A percentile compares a stretch with the other conserved stretches of the same genome.
These are phyloP conservation scores for Lasiodiplodia sp. DNA, from an alignment of 2,329 filamentous ascomycete genomes.

Conservation along the genomic window DNA sequence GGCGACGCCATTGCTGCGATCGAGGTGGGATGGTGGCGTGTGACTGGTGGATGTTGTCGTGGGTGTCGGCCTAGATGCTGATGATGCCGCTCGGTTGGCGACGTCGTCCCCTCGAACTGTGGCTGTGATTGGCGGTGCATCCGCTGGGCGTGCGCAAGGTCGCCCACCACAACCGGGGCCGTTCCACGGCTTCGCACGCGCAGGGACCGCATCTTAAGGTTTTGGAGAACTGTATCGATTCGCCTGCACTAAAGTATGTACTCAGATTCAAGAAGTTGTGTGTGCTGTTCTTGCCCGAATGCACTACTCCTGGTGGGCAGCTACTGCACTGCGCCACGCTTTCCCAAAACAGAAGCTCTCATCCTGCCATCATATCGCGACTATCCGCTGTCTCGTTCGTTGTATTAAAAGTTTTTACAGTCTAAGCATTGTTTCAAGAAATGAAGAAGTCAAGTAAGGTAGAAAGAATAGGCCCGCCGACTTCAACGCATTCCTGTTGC, in stretches of 20 bases:
- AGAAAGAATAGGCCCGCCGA: neutral
- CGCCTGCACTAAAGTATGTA: constrained; percentile 11
- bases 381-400: neutral
- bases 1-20: constrained; percentile 58
- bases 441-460: neutral
- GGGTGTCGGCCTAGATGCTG: constrained; percentile 22
- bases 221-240: neutral
- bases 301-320: constrained; percentile 4
- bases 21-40: constrained; percentile 56
- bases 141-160: neutral
- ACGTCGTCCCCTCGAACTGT: constrained; percentile 25
- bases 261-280: neutral
- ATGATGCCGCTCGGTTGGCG: constrained; percentile 29
- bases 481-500: neutral
- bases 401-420: neutral
- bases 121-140: constrained; percentile 25
- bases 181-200: constrained; percentile 11
- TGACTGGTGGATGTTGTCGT: constrained; percentile 29
- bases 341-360: constrained; percentile 14
- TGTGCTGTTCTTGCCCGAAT: constrained; percentile 10
- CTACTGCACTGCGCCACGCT: constrained; percentile 15
- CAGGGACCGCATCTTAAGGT: neutral
- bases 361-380: neutral
- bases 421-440: neutral
- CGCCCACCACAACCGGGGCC: constrained; percentile 7